Evolutionary conservation across 2,329 filamentous ascomycete genomes (phyloP), one percentile per base, ranked within the genome.

Genomic region (Pyrenophora graminea): DNA sequence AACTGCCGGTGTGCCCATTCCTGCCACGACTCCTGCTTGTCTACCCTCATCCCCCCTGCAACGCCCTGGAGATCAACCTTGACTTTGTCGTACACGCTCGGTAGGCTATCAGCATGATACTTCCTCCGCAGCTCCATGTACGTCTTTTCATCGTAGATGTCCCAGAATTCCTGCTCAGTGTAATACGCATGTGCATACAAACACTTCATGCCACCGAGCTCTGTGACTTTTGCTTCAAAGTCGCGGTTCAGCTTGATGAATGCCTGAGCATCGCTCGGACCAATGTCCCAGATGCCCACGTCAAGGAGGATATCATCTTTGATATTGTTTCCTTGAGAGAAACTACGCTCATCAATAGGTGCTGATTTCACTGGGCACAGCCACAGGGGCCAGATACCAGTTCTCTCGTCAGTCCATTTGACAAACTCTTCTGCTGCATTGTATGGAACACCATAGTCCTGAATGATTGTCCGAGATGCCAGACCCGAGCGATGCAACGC

Each of bases 151-250:
- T 83, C 78, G 69, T 90, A 89, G 45, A 86, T 79, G 23, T 75
- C 66, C 86, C 87, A 89, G 69, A 90, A 91, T 67, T 89, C 84
- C 1, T 80, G 74, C 68, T 89, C 82, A 15, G 82, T 81, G 71
- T 94, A 95, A 76, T 91, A 95, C 0, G 89, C 88, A 67, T 93
- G 89, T 3, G 91, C 90, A 73, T 96, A 95, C 17, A 95, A 77
- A 85, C 90, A 95, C 77, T 95, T 96, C 79, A 88, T 85, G 7
- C 91, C 91, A 27, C 86, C 85, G 1, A 95, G 80, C 61, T 85
- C 79, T 39, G 79, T 77, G 1, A 93, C 81, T 66, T 88, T 88
- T 23, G 78, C 75, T 75, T 95, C 91, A 27, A 95, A 80, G 32
- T 80, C 80, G 19, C 87, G 81, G 74, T 96, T 95, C 61, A 85